Base-by-base conservation (phyloP, 106 monocot genomes). In the Apostasia shenzhenica region DNA sequence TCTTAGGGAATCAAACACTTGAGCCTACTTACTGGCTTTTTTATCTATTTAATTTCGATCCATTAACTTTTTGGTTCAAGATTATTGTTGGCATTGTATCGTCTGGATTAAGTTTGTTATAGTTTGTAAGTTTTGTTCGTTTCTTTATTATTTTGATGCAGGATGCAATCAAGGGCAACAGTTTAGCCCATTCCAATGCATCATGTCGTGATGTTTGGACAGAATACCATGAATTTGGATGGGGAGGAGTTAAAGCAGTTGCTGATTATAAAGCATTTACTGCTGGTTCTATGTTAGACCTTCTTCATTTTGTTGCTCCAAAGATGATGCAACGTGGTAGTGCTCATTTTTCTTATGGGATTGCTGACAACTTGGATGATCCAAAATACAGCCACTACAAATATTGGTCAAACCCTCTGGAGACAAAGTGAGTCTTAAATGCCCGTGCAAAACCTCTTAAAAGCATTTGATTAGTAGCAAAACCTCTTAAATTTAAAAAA, bases 331-430 rank as follows among this genome's bases (percentile, higher is more conserved):
- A 87, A 48, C 89, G 99, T 71, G 99, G 99, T 57, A 88, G 76
- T 77, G 77, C 79, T 72, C 99, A 99, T 80, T 99, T 93, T 77
- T 90, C 93, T 55, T 90, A 90, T 84, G 99, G 99, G 56, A 83
- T 99, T 67, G 99, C 99, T 55, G 99, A 99, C 12, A 71, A 99
- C 74, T 72, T 99, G 74, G 90, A 88, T 82, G 93, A 99, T 68
- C 83, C 85, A 14, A 86, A 93, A 64, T 99, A 93, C 57, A 38
- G 72, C 55, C 87, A 99, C 66, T 90, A 93, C 74, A 99, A 88
- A 81, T 88, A 99, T 77, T 99, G 99, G 99, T 99, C 99, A 45
- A 99, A 99, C 57, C 99, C 99, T 65, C 77, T 99, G 82, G 93
- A 93, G 66, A 93, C 90, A 58, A 93, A 84, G 99, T 99, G 54